These are phyloP conservation scores for Penicillium odoratum DNA, from an alignment of 495 filamentous ascomycete genomes.

Conservation along the genomic window DNA sequence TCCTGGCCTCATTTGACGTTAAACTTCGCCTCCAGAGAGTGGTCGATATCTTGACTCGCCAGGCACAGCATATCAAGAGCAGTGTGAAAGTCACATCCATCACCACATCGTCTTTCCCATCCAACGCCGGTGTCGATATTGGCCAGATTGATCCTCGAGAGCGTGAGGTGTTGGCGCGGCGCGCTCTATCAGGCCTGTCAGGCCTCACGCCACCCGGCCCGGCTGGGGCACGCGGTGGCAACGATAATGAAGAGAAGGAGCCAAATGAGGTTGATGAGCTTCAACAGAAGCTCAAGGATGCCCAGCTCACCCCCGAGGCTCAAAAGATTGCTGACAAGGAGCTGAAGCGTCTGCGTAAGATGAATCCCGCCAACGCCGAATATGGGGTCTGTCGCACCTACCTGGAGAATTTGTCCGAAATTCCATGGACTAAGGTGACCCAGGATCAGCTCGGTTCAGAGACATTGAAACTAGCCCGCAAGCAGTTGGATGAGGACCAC, in stretches of 20 bases:
- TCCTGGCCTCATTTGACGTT: slow-evolving; percentile 74
- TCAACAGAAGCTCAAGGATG: slow-evolving; percentile 79
- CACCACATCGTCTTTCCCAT: slow-evolving; percentile 57
- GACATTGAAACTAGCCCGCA: slow-evolving; percentile 74
- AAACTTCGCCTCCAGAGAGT: slow-evolving; percentile 75
- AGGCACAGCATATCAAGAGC: slow-evolving; percentile 77
- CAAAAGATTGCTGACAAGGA: slow-evolving; percentile 87
- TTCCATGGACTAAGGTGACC: slow-evolving; percentile 87
- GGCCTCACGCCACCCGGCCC: slow-evolving; percentile 54
- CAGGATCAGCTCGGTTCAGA: slow-evolving; percentile 84
- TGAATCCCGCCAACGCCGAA: slow-evolving; percentile 92
- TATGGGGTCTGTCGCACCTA: slow-evolving; percentile 94
- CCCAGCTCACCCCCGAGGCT: slow-evolving; percentile 72
- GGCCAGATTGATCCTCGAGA: slow-evolving; percentile 53
- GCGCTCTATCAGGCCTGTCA: slow-evolving; percentile 50
- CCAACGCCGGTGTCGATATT: slow-evolving; percentile 53
- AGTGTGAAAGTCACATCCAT: slow-evolving; percentile 76
- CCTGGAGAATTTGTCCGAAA: slow-evolving; percentile 89
- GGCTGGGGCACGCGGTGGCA: slow-evolving; percentile 44
- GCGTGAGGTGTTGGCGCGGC: slow-evolving; percentile 51
- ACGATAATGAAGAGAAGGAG: slow-evolving; percentile 66
- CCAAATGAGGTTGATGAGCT: slow-evolving; percentile 88
- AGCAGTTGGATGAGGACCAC: slow-evolving; percentile 94
- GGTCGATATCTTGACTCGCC: slow-evolving; percentile 75
- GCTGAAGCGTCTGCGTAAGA: slow-evolving; percentile 85